Conservation (phyloP, 306 rosid genomes). For the Spatholobus suberectus region DNA sequence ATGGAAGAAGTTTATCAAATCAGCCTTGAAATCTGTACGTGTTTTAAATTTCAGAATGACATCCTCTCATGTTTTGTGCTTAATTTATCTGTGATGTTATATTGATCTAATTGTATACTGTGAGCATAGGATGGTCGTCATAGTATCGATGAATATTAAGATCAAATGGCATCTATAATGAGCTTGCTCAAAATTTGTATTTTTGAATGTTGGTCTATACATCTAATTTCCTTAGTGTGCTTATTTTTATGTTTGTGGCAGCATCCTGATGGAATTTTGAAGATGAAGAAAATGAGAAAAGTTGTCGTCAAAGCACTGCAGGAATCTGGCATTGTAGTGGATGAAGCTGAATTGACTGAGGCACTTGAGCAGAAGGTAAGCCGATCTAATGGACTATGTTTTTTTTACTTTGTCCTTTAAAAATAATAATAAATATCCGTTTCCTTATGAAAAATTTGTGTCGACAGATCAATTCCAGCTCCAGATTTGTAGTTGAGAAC, state of each 20-base stretch:
- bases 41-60: slow-evolving; percentile 20
- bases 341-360: slow-evolving; percentile 58
- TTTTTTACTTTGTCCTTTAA: not conserved
- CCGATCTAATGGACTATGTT: not conserved
- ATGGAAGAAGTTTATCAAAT: slow-evolving; percentile 84
- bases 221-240: slow-evolving; percentile 4
- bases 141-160: slow-evolving; percentile 22
- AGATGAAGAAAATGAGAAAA: slow-evolving; percentile 79
- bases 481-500: slow-evolving; percentile 70
- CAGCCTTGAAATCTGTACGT: slow-evolving; percentile 80
- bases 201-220: not conserved
- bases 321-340: slow-evolving; percentile 69
- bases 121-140: slow-evolving; percentile 6
- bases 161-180: not conserved
- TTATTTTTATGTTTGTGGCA: slow-evolving; percentile 48
- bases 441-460: slow-evolving; percentile 34
- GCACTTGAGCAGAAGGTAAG: slow-evolving; percentile 75
- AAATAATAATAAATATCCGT: not conserved
- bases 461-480: slow-evolving; percentile 81
- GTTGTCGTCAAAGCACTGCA: slow-evolving; percentile 61
- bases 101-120: slow-evolving; percentile 13
- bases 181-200: not conserved
- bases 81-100: not conserved
- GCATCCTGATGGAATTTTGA: slow-evolving; percentile 80
- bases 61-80: slow-evolving; percentile 11